These are phyloP conservation scores for Garcia nutans DNA, from an alignment of 345 rosid species.

Conservation along the genomic window DNA sequence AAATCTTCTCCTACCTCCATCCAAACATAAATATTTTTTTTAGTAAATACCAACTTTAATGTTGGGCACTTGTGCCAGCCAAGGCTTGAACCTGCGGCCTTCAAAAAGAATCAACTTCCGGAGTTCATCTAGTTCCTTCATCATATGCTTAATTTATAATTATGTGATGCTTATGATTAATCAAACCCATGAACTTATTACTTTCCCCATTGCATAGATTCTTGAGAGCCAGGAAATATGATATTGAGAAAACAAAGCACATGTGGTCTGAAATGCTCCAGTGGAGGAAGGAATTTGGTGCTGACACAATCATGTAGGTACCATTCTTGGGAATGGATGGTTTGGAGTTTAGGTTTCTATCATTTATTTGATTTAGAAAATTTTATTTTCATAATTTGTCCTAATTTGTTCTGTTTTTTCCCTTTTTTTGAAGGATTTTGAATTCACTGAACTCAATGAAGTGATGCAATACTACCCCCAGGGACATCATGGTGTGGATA, in stretches of 20 bases:
- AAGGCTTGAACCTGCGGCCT: no score
- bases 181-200: constrained; percentile 12
- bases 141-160: neutral
- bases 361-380: neutral
- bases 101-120: no score
- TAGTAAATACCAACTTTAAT: no score
- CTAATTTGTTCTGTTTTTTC: neutral
- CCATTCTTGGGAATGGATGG: neutral
- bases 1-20: no score
- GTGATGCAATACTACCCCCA: constrained; percentile 80
- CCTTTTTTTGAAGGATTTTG: constrained; percentile 59
- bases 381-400: neutral
- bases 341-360: neutral
- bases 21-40: no score
- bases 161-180: neutral
- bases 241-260: constrained; percentile 78
- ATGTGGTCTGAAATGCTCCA: constrained; percentile 94
- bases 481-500: constrained; percentile 94
- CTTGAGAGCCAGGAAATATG: constrained; percentile 92
- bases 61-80: no score
- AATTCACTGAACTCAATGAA: constrained; percentile 62
- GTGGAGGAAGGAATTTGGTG: constrained; percentile 88
- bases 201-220: constrained; percentile 43
- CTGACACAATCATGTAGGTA: constrained; percentile 76
- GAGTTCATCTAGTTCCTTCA: no score